A percentile compares a stretch with the other conserved stretches of the same genome.
Conservation (phyloP, 148 eudicot genomes). For the Rhododendron griersonianum region DNA sequence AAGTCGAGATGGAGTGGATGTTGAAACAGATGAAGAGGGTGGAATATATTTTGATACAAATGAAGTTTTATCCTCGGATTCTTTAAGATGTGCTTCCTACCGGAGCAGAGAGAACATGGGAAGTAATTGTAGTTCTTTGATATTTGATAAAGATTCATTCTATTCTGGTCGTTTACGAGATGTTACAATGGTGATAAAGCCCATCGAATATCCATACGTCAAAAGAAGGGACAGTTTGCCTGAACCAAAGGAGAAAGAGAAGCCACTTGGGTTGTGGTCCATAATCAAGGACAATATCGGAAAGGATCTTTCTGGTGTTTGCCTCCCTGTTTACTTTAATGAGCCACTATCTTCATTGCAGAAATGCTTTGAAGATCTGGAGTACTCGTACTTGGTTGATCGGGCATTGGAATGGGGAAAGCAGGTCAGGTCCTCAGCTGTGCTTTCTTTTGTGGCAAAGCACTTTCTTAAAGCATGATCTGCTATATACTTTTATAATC, state of each 20-base stretch:
- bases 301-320: conserved; percentile 94
- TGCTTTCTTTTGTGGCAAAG: conserved; percentile 16
- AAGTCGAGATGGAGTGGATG: conserved; percentile 72
- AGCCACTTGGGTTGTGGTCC: conserved; percentile 90
- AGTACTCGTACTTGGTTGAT: conserved; percentile 84
- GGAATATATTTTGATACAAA: conserved; percentile 75
- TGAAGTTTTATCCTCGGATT: conserved; percentile 73
- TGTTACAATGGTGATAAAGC: conserved; percentile 51
- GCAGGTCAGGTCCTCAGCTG: conserved; percentile 53
- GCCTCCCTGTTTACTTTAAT: conserved; percentile 95
- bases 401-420: conserved; percentile 88
- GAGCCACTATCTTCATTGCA: conserved; percentile 92
- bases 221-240: conserved; percentile 85
- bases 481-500: conserved; percentile 10
- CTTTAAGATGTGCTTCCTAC: conserved; percentile 82
- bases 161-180: conserved; percentile 45
- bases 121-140: conserved; percentile 55
- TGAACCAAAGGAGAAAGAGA: conserved; percentile 91
- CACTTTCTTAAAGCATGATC: conserved; percentile 23
- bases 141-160: conserved; percentile 38
- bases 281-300: conserved; percentile 97
- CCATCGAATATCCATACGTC: conserved; percentile 59
- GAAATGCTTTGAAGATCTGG: conserved; percentile 96
- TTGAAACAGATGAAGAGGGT: conserved; percentile 86
- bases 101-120: conserved; percentile 62